phyloP scores from a whole-genome alignment of 345 rosid genomes.

The Hevea brasiliensis region DNA sequence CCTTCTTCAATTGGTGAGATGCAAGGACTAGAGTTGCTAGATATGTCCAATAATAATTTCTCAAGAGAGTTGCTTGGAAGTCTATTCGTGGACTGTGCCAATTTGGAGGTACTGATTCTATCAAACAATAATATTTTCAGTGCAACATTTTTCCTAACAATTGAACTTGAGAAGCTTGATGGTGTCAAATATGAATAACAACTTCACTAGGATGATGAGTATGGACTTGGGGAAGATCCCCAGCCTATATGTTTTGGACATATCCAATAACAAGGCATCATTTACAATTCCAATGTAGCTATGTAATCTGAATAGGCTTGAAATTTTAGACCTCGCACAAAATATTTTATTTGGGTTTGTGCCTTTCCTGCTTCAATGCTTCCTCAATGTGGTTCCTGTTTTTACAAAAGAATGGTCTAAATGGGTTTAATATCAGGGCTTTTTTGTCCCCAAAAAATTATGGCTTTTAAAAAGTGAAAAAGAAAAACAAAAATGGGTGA shows the following conservation, averaged over 20 bases:
- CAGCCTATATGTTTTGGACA: not conserved
- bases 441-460: no score
- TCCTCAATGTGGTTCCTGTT: not conserved
- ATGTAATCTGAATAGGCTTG: not conserved
- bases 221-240: not conserved
- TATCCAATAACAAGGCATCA: constrained; percentile 5
- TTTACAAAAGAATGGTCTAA: no score
- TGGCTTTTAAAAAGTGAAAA: no score
- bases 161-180: not conserved
- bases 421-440: no score
- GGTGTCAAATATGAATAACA: not conserved
- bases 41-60: constrained; percentile 1
- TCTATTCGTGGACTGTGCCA: not conserved
- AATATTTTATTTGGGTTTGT: not conserved
- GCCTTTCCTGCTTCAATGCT: constrained; percentile 4
- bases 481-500: no score
- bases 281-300: not conserved
- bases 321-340: constrained; percentile 7
- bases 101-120: not conserved
- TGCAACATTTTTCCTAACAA: not conserved
- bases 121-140: constrained; percentile 1
- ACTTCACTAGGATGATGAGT: constrained; percentile 4
- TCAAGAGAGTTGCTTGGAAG: not conserved
- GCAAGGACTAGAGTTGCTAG: not conserved
- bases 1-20: constrained; percentile 2